A percentile compares a stretch with the other conserved stretches of the same genome.
Evolutionary conservation across 495 filamentous ascomycete species (phyloP).

Genomic region (Hypoxylon trugodes): DNA sequence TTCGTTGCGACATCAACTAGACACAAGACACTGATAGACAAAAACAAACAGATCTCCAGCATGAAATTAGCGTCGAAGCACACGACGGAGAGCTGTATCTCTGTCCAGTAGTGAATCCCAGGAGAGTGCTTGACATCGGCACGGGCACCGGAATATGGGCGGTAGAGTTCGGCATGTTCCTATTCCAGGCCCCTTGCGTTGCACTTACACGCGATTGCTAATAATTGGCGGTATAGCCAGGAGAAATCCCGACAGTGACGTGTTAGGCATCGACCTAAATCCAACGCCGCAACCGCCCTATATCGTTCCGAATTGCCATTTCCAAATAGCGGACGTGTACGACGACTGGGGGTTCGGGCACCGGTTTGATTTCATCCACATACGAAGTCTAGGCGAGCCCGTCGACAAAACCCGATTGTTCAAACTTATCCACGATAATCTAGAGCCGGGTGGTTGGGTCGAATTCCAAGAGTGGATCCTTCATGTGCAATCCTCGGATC

Average conservation of each 20-base stretch:
- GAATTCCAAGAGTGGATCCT: slow-evolving; percentile 64
- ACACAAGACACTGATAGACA: slow-evolving; percentile 4
- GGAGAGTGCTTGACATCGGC: slow-evolving; percentile 55
- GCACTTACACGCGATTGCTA: slow-evolving; percentile 5
- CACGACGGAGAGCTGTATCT: slow-evolving; percentile 72
- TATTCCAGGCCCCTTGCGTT: not conserved
- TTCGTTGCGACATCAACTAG: not conserved
- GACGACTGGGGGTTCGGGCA: slow-evolving; percentile 41
- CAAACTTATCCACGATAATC: slow-evolving; percentile 44
- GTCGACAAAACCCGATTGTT: slow-evolving; percentile 53
- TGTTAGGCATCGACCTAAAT: slow-evolving; percentile 56
- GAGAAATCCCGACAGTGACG: slow-evolving; percentile 29
- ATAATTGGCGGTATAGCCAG: slow-evolving; percentile 9
- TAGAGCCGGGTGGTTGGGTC: slow-evolving; percentile 63
- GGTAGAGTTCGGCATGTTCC: slow-evolving; percentile 57
- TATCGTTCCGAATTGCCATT: slow-evolving; percentile 46
- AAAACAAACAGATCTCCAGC: slow-evolving; percentile 52
- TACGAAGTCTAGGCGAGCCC: slow-evolving; percentile 54
- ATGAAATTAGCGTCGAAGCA: slow-evolving; percentile 86
- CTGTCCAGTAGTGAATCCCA: slow-evolving; percentile 34
- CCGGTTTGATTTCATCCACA: slow-evolving; percentile 49
- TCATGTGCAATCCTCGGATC: slow-evolving; percentile 47
- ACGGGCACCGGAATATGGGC: slow-evolving; percentile 62
- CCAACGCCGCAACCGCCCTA: slow-evolving; percentile 51
- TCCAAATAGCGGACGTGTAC: slow-evolving; percentile 49